Evolutionary conservation across 2,329 filamentous ascomycete genomes (phyloP).

Genomic region (Pseudocercospora pini-densiflorae): DNA sequence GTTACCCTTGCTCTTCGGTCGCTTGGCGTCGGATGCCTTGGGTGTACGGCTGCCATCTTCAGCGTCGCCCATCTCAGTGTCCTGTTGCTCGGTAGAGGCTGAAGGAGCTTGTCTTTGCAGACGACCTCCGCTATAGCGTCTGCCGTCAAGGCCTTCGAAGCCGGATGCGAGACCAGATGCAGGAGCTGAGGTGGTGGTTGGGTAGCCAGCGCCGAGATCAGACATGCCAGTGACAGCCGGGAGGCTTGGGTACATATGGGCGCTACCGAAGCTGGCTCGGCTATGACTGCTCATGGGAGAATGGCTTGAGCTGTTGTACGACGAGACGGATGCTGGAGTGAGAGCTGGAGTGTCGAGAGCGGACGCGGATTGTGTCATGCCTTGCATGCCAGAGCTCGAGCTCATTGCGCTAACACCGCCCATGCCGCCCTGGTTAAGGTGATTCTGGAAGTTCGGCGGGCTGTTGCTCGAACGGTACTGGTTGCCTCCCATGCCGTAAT

Average conservation of each 20-base stretch:
- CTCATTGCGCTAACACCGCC: conserved; percentile 46
- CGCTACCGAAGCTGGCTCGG: conserved; percentile 58
- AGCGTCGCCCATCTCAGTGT: conserved; percentile 46
- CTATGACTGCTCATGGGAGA: conserved; percentile 74
- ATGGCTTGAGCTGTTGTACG: conserved; percentile 73
- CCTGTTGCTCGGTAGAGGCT: conserved; percentile 39
- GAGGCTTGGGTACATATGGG: conserved; percentile 74
- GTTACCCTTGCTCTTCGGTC: conserved; percentile 38
- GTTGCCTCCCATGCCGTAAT: conserved; percentile 55
- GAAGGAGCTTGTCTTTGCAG: conserved; percentile 58
- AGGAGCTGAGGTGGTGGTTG: conserved; percentile 67
- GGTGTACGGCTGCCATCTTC: conserved; percentile 44
- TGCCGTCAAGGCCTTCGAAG: conserved; percentile 64
- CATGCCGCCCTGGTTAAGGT: conserved; percentile 31
- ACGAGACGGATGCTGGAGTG: conserved; percentile 75
- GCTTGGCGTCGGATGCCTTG: conserved; percentile 35
- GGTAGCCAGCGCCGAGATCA: conserved; percentile 60
- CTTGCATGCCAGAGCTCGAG: conserved; percentile 43
- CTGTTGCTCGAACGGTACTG: conserved; percentile 63
- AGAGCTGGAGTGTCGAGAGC: conserved; percentile 71
- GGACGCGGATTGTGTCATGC: conserved; percentile 48
- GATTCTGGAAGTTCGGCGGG: conserved; percentile 48
- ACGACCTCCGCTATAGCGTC: conserved; percentile 65
- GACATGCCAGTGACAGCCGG: conserved; percentile 71
- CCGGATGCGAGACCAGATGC: conserved; percentile 71